Evolutionary conservation across 1,284 basidiomycete species (phyloP), one percentile per base, ranked within the genome.

Genomic region (Farysia itapuensis): DNA sequence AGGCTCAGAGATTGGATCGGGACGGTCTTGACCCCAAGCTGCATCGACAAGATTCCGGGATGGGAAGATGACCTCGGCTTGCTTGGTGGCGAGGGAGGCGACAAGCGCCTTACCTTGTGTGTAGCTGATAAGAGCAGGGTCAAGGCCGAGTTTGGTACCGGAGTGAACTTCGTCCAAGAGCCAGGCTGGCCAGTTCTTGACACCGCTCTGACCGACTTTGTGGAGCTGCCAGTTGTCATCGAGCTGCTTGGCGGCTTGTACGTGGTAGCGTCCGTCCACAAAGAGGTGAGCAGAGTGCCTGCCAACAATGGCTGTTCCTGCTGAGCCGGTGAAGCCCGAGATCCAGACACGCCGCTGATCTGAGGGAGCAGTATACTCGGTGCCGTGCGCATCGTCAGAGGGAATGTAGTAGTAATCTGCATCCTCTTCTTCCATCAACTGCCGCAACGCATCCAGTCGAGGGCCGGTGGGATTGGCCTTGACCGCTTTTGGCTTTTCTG

Each of bases 191-290:
- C 72, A 75, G 19, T 68, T 50, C 18, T 43, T 33, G 9, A 70
- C 69, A n/a, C 56, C 54, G n/a, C 35, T 39, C 14, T 43, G 43
- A 13, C 89, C 90, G 2, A 86, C 84, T 41, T 81, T 80, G 42
- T 90, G 81, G 26, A 93, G 68, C 12, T 81, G 80, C 91, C 91
- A 96, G 59, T 88, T 85, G 15, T 77, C 59, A 73, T 91, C 88
- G 14, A 91, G 78, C 72, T 93, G 85, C 11, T 84, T 80, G 8
- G 81, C 81, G 5, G 91, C 90, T 78, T 92, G 90, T 2, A 86
- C 74, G 86, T 89, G 94, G 77, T 95, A 95, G 21, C 90, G 83
- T 20, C 90, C 89, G 77, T 96, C 91, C 16, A 86, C 87, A 59
- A 93, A 82, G 21, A 95, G 81, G 25, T 74, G 68, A 12, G 66